phyloP scores from a whole-genome alignment of 164 flowering plant species.

The Stephania cephalantha region DNA sequence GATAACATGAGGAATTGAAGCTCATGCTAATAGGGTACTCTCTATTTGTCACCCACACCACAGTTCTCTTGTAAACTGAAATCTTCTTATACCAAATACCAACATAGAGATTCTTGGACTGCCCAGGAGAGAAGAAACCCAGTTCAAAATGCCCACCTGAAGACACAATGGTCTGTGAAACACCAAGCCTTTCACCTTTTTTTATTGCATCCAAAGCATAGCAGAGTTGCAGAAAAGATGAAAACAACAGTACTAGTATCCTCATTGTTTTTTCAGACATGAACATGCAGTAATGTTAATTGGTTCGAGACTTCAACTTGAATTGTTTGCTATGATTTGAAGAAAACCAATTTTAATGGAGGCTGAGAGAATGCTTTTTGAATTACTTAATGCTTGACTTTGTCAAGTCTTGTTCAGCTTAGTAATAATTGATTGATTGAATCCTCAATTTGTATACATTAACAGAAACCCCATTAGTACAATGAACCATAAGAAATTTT shows the following conservation, averaged over 20 bases:
- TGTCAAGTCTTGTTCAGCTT: too few relatives aligned
- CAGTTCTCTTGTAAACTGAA: conserved; percentile 6
- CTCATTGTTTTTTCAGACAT: too few relatives aligned
- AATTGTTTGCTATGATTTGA: too few relatives aligned
- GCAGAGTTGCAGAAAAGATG: not conserved
- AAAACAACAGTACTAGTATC: not conserved
- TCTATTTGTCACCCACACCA: conserved; percentile 45
- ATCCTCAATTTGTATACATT: too few relatives aligned
- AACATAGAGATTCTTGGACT: conserved; percentile 28
- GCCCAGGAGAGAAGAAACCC: conserved; percentile 36
- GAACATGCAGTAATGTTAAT: too few relatives aligned
- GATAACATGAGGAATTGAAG: conserved; percentile 19
- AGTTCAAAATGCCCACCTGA: conserved; percentile 18
- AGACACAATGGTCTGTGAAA: not conserved
- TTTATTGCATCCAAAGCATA: not conserved
- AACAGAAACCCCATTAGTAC: too few relatives aligned
- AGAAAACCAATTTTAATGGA: too few relatives aligned
- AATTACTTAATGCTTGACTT: too few relatives aligned
- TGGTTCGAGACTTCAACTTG: too few relatives aligned
- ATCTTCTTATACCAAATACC: conserved; percentile 30
- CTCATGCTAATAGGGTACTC: conserved; percentile 22
- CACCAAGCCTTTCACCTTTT: not conserved
- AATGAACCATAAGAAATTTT: too few relatives aligned
- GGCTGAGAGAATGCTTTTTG: too few relatives aligned
- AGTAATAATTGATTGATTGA: too few relatives aligned